Percentiles rank a stretch among this genome's conserved stretches.
Evolutionary conservation across 495 filamentous ascomycete species (phyloP).

Genomic region (Neurospora tetraspora): DNA sequence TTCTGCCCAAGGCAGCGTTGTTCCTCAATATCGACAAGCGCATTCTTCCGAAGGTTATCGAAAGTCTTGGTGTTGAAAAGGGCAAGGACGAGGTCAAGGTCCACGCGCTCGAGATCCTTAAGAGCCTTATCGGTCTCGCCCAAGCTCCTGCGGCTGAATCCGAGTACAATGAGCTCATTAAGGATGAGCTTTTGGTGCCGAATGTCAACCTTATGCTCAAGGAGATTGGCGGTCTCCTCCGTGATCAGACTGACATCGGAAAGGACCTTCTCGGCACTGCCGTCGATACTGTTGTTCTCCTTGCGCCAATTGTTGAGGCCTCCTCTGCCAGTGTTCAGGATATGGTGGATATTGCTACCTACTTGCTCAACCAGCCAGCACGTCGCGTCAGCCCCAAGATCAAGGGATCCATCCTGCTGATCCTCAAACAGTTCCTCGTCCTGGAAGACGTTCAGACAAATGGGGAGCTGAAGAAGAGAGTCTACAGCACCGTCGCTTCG

Average conservation of each 20-base stretch:
- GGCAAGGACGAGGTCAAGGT: constrained; percentile 82
- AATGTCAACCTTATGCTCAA: constrained; percentile 60
- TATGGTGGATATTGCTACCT: constrained; percentile 64
- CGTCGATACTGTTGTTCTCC: constrained; percentile 62
- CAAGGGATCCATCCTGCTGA: constrained; percentile 69
- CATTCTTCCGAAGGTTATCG: constrained; percentile 58
- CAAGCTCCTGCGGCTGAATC: constrained; percentile 37
- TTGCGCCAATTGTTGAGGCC: constrained; percentile 64
- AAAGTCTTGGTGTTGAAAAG: constrained; percentile 60
- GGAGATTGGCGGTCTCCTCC: constrained; percentile 55
- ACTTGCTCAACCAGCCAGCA: constrained; percentile 74
- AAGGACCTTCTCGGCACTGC: constrained; percentile 64
- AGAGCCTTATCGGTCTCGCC: constrained; percentile 50
- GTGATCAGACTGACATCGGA: constrained; percentile 44
- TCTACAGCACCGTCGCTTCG: constrained; percentile 56
- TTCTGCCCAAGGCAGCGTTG: constrained; percentile 50
- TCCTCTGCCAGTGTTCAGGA: constrained; percentile 54
- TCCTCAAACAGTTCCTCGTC: constrained; percentile 56
- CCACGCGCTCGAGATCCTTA: constrained; percentile 67
- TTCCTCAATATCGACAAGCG: constrained; percentile 57
- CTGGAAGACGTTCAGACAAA: constrained; percentile 62
- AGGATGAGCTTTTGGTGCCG: constrained; percentile 51
- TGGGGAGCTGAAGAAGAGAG: constrained; percentile 42
- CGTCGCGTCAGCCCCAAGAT: constrained; percentile 70
- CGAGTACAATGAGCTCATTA: constrained; percentile 51